Evolutionary conservation across 306 rosid species (phyloP).

Genomic region (Parietaria judaica): DNA sequence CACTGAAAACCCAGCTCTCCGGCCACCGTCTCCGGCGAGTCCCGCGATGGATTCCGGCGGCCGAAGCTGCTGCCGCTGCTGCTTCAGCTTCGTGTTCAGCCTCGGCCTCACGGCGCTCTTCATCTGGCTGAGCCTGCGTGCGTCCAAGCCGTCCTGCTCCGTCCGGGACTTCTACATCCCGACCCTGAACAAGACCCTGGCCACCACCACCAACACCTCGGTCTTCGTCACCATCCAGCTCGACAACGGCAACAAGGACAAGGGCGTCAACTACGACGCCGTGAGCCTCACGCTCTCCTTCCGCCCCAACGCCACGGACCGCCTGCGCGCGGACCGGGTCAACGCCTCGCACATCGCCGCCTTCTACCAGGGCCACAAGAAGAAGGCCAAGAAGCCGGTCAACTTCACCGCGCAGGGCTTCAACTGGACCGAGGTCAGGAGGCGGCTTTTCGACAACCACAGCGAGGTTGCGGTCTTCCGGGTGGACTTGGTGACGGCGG

Average conservation of each 20-base stretch:
- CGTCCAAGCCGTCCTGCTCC: constrained; percentile 42
- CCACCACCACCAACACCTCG: constrained; percentile 27
- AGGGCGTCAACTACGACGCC: constrained; percentile 54
- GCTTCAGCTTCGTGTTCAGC: constrained; percentile 26
- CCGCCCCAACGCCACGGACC: constrained; percentile 9
- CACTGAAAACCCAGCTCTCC: background rate
- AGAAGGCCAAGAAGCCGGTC: constrained; percentile 30
- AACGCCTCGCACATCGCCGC: constrained; percentile 16
- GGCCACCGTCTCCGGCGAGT: background rate
- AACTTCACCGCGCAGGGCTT: background rate
- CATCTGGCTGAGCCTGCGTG: constrained; percentile 40
- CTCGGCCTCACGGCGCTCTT: constrained; percentile 31
- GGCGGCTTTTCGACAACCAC: background rate
- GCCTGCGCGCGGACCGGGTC: background rate
- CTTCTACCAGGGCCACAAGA: constrained; percentile 76
- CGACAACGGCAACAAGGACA: constrained; percentile 57
- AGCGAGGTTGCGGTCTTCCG: constrained; percentile 20
- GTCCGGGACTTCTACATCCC: constrained; percentile 48
- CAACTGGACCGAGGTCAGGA: constrained; percentile 23
- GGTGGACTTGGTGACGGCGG: constrained; percentile 53
- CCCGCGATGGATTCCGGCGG: constrained; percentile 20
- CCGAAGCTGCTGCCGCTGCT: constrained; percentile 23
- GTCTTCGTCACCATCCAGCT: constrained; percentile 29
- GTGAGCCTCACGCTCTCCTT: constrained; percentile 30
- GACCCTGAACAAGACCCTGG: constrained; percentile 49